Percentiles rank a stretch among this genome's conserved stretches.
phyloP scores from a whole-genome alignment of 2,329 filamentous ascomycete genomes.

The Fusarium vanettenii region DNA sequence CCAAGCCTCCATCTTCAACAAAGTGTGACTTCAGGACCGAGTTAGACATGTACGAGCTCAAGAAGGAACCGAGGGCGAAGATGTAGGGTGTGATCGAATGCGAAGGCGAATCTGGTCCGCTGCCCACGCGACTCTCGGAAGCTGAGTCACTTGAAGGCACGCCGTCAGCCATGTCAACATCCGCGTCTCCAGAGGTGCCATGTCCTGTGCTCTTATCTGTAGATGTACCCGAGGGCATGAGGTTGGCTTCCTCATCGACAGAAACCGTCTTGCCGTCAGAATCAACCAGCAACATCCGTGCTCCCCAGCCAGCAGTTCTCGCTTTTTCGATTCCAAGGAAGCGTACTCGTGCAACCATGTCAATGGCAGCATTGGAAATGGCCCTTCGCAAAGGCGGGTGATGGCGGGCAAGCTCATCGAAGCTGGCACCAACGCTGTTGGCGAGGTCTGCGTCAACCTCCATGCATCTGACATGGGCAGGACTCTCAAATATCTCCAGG shows the following conservation, averaged over 20 bases:
- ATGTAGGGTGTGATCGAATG: slow-evolving; percentile 74
- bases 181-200: slow-evolving; percentile 53
- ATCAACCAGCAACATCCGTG: slow-evolving; percentile 77
- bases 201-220: slow-evolving; percentile 55
- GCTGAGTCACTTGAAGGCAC: slow-evolving; percentile 36
- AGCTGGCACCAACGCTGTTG: slow-evolving; percentile 80
- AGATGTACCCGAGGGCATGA: slow-evolving; percentile 42
- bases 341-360: slow-evolving; percentile 87
- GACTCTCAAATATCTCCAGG: slow-evolving; percentile 96
- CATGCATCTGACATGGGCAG: slow-evolving; percentile 87
- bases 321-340: slow-evolving; percentile 79
- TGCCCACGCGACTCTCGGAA: slow-evolving; percentile 24
- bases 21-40: slow-evolving; percentile 78
- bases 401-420: slow-evolving; percentile 94
- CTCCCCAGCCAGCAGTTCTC: slow-evolving; percentile 76
- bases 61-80: slow-evolving; percentile 79
- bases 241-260: slow-evolving; percentile 64
- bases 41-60: slow-evolving; percentile 80
- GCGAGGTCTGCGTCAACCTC: slow-evolving; percentile 77
- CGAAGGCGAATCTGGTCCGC: slow-evolving; percentile 39
- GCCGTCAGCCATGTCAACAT: slow-evolving; percentile 76
- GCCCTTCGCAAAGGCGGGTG: slow-evolving; percentile 84
- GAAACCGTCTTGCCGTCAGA: slow-evolving; percentile 64
- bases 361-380: slow-evolving; percentile 86
- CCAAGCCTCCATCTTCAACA: slow-evolving; percentile 82